Conservation (phyloP, 1,139 yeast species). For the Suzukiozyma palmioleophila region DNA sequence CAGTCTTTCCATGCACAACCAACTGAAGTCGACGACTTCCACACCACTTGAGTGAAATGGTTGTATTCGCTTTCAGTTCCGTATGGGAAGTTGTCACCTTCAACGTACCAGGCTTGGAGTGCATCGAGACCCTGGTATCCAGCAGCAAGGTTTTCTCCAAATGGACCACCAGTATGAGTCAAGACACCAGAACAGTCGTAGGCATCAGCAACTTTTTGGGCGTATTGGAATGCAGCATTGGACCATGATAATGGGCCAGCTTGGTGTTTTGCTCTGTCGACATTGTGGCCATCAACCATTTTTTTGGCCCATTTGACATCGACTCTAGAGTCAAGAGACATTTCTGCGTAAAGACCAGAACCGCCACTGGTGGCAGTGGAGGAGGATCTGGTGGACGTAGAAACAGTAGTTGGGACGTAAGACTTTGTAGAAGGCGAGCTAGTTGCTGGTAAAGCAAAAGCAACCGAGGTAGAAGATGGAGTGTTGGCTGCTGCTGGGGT, state of each 20-base stretch:
- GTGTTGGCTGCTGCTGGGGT: slow-evolving; percentile 6
- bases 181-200: slow-evolving; percentile 68
- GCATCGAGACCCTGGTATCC: slow-evolving; percentile 60
- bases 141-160: slow-evolving; percentile 85
- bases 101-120: slow-evolving; percentile 81
- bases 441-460: slow-evolving; percentile 2
- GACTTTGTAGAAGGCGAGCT: slow-evolving; percentile 8
- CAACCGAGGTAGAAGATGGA: slow-evolving; percentile 2
- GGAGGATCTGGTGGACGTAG: slow-evolving; percentile 5
- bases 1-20: slow-evolving; percentile 73
- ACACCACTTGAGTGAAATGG: slow-evolving; percentile 84
- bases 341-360: slow-evolving; percentile 12
- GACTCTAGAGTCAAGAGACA: slow-evolving; percentile 8
- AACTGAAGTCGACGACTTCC: slow-evolving; percentile 64
- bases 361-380: slow-evolving; percentile 5
- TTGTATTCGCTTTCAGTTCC: slow-evolving; percentile 37
- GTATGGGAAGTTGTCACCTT: slow-evolving; percentile 57
- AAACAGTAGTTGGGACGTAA: neutral
- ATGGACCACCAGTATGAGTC: slow-evolving; percentile 71
- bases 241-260: slow-evolving; percentile 65
- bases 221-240: slow-evolving; percentile 54
- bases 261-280: slow-evolving; percentile 62
- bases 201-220: slow-evolving; percentile 63
- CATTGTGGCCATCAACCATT: slow-evolving; percentile 50
- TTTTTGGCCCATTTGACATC: slow-evolving; percentile 1